Base-by-base conservation (phyloP, 148 eudicot genomes). In the Dianthus caryophyllus region DNA sequence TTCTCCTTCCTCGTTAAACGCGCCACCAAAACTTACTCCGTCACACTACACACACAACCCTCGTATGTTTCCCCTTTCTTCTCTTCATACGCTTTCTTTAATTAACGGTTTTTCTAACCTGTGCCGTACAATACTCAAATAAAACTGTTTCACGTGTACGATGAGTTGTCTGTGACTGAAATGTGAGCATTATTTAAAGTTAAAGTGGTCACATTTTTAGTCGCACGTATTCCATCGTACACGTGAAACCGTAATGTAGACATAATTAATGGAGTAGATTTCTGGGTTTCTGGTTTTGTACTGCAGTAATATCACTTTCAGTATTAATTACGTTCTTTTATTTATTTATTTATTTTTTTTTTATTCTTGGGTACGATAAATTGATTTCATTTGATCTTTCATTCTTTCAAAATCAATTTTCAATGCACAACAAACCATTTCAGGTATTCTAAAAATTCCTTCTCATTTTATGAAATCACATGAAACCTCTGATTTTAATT, bases 301-400 rank as follows among this genome's bases (percentile, higher is more conserved):
- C 22, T 30, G 17, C n/a, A 61, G 25, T 33, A 16, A n/a, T 39
- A 4, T 38, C 27, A 16, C 65, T 61, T 61, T 61, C 48, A 18
- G 65, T 61, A 39, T 38, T 61, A 38, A 61, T 61, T 61, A 61
- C 65, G 65, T 38, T 61, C 39, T 9, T 61, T 38, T 61, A n/a
- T n/a, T n/a, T n/a, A n/a, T n/a, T n/a, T n/a, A n/a, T n/a, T n/a
- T n/a, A n/a, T n/a, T n/a, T n/a, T n/a, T n/a, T n/a, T n/a, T n/a
- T n/a, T n/a, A n/a, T n/a, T n/a, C n/a, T n/a, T n/a, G n/a, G 1
- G 10, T 25, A 54, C 17, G 6, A 25, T 54, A 54, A 54, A 54
- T 54, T 54, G 59, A 21, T 14, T 18, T 38, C 24, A 60, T 33
- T 60, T 36, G 6, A 38, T 17, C 14, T 10, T 2, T 8, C 24